Base-by-base conservation (phyloP, 768 basidiomycete species). In the Hypsizygus marmoreus region DNA sequence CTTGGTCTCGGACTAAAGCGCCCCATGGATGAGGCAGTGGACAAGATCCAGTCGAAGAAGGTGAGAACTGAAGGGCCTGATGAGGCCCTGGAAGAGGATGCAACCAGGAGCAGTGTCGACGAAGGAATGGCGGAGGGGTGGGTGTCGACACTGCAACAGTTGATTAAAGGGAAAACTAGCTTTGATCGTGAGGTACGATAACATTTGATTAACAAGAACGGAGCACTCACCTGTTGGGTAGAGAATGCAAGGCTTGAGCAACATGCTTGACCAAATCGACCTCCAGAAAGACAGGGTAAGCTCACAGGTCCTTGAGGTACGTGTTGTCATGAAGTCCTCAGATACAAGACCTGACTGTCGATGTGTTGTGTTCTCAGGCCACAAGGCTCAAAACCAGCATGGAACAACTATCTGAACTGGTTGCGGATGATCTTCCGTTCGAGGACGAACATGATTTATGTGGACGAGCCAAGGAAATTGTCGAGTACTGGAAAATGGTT, bases 371-470 rank as follows among this genome's bases (percentile, higher is more conserved):
- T 23, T 30, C 4, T 17, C 23, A 52, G 51, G 34, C 42, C 4
- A 34, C 28, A 22, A 25, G 29, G 23, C 42, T 52, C n/a, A 46
- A 14, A 12, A 28, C 44, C n/a, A 52, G 30, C 28, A 19, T 52
- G 16, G 20, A 26, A 34, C 47, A 43, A 14, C 31, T 52, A 32
- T 47, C 51, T 23, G 37, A 24, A 11, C 17, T 43, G 22, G n/a
- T n/a, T n/a, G n/a, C n/a, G n/a, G 26, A 48, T 14, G 38, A 52
- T 32, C 40, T 52, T 26, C 51, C 51, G 11, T 52, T 52, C n/a
- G 42, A 25, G 10, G 51, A 52, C 37, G 46, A 52, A 28, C 17
- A 20, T 36, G 46, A 43, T n/a, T 26, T 52, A 25, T 37, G 46
- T 20, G 12, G 28, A 26, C 41, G 30, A 16, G 51, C 51, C 3